phyloP scores from a whole-genome alignment of 192 early-diverging fungal genomes.

The Phlyctochytrium planicorne region DNA sequence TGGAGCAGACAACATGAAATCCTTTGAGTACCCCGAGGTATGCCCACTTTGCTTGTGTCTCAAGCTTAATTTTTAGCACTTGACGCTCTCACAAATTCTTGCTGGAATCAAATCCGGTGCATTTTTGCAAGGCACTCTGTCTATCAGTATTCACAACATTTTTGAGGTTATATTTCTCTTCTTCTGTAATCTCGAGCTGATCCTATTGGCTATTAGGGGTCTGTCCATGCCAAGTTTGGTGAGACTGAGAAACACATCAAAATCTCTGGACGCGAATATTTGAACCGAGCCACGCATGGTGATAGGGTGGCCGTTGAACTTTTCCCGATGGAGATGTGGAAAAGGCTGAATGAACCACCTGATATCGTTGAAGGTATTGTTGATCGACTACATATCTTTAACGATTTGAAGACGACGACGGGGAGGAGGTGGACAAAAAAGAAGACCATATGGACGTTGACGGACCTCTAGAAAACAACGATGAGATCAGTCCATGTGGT shows the following conservation, averaged over 20 bases:
- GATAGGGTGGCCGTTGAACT: constrained; percentile 89
- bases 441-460: constrained; percentile 30
- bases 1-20: constrained; percentile 50
- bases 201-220: constrained; percentile 47
- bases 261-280: constrained; percentile 75
- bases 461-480: constrained; percentile 22
- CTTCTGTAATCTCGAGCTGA: not conserved
- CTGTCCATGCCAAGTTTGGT: constrained; percentile 70
- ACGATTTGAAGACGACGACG: constrained; percentile 55
- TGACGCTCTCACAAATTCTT: constrained; percentile 72
- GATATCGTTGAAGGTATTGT: constrained; percentile 67
- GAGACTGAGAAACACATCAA: constrained; percentile 73
- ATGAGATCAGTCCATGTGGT: constrained; percentile 70
- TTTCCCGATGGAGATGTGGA: constrained; percentile 85
- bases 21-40: constrained; percentile 64
- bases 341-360: constrained; percentile 64
- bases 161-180: constrained; percentile 55
- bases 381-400: not conserved
- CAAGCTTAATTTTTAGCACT: constrained; percentile 51
- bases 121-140: constrained; percentile 78
- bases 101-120: constrained; percentile 82
- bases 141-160: constrained; percentile 84
- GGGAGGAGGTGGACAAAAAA: constrained; percentile 18
- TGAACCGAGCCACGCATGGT: constrained; percentile 92
- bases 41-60: constrained; percentile 2